phyloP scores from a whole-genome alignment of 768 basidiomycete species.

The Ramaria sp. region DNA sequence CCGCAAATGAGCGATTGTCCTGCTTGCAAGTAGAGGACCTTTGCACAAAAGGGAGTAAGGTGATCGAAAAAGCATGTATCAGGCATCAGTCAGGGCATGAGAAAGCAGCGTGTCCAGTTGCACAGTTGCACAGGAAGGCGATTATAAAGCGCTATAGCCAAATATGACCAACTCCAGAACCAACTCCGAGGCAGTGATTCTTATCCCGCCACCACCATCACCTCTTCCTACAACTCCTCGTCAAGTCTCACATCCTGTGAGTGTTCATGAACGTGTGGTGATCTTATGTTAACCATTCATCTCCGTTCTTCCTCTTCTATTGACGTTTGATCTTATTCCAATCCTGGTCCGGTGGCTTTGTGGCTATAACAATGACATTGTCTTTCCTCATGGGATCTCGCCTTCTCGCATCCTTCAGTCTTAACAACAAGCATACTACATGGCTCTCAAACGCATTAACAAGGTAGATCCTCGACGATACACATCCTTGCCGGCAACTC shows the following conservation, averaged over 20 bases:
- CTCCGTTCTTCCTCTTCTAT: background rate
- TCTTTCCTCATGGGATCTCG: background rate
- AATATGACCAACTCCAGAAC: background rate
- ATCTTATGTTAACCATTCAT: background rate
- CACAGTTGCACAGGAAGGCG: background rate
- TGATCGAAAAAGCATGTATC: background rate
- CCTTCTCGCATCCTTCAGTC: background rate
- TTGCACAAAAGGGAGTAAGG: background rate
- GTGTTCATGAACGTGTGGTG: background rate
- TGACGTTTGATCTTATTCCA: background rate
- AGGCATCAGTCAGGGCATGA: background rate
- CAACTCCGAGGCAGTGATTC: slow-evolving; percentile 1
- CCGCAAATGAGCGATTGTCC: background rate
- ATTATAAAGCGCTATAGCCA: background rate
- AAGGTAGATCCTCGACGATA: slow-evolving; percentile 48
- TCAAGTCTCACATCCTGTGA: background rate
- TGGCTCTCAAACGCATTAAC: slow-evolving; percentile 99
- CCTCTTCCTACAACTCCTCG: background rate
- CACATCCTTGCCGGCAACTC: slow-evolving; percentile 5
- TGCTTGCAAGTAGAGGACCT: no score
- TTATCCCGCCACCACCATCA: slow-evolving; percentile 10
- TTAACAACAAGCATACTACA: slow-evolving; percentile 22
- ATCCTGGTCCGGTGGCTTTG: background rate
- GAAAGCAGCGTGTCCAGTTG: slow-evolving; percentile 1
- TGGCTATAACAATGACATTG: background rate